Evolutionary conservation across 805 yeast genomes (phyloP).

Genomic region (Candida tibetensis): DNA sequence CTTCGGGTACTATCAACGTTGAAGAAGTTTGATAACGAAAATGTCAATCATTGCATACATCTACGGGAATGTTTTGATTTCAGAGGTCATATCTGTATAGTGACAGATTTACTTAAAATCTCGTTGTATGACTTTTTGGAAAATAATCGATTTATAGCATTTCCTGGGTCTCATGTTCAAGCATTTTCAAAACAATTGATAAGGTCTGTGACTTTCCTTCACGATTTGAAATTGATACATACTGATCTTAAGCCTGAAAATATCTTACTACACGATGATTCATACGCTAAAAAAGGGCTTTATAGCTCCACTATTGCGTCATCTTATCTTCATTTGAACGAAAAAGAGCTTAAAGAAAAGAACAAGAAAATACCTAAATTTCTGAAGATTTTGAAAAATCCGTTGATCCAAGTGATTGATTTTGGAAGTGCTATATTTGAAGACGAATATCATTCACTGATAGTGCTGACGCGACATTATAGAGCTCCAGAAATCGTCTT

Average conservation of each 20-base stretch:
- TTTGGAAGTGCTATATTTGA: conserved; percentile 96
- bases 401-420: conserved; percentile 86
- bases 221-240: conserved; percentile 85
- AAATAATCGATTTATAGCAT: conserved; percentile 77
- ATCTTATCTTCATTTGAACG: conserved; percentile 26
- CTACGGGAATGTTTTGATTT: conserved; percentile 87
- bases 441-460: conserved; percentile 89
- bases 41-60: conserved; percentile 75
- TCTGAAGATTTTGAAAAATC: conserved; percentile 60
- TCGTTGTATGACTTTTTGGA: conserved; percentile 90
- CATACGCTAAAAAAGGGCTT: conserved; percentile 38
- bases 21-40: conserved; percentile 66
- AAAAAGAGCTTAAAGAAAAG: conserved; percentile 2
- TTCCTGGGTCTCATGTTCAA: conserved; percentile 91
- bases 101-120: conserved; percentile 81
- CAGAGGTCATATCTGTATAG: conserved; percentile 90
- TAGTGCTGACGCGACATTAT: conserved; percentile 94
- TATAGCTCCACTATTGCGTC: conserved; percentile 32
- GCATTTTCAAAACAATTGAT: conserved; percentile 83
- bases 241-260: conserved; percentile 98
- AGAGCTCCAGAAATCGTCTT: conserved; percentile 95
- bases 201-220: conserved; percentile 82
- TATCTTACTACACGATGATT: conserved; percentile 62
- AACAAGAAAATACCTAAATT: conserved; percentile 28
- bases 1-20: conserved; percentile 75